A percentile compares a stretch with the other conserved stretches of the same genome.
These are phyloP conservation scores for Aspergillus sp. DNA, from an alignment of 2,329 filamentous ascomycete genomes.

Conservation along the genomic window DNA sequence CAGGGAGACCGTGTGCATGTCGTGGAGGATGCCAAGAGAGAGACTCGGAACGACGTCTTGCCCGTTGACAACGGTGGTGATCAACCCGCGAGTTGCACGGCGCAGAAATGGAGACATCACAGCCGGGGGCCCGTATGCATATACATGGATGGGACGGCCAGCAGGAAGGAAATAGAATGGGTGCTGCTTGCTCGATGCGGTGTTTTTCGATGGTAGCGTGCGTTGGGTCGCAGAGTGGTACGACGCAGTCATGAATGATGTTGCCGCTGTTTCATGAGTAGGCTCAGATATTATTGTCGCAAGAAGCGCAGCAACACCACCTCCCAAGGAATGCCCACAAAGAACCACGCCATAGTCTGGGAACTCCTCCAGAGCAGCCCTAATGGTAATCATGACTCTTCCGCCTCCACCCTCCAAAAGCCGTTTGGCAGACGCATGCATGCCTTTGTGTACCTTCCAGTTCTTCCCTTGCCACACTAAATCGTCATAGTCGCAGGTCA, in stretches of 20 bases:
- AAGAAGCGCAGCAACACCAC: constrained; percentile 60
- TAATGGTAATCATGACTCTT: constrained; percentile 57
- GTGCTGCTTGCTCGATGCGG: constrained; percentile 10
- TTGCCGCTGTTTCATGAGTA: constrained; percentile 39
- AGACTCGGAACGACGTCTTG: constrained; percentile 66
- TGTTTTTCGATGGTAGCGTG: constrained; percentile 27
- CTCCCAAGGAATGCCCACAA: constrained; percentile 62
- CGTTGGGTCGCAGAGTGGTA: constrained; percentile 28
- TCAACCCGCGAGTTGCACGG: constrained; percentile 61
- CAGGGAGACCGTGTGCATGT: constrained; percentile 63
- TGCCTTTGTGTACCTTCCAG: constrained; percentile 66
- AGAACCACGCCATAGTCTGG: constrained; percentile 62
- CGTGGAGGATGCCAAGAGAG: constrained; percentile 64
- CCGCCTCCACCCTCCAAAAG: constrained; percentile 61
- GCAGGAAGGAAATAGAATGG: constrained; percentile 49
- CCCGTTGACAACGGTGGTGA: constrained; percentile 66
- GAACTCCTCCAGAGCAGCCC: constrained; percentile 57
- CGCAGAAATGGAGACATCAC: constrained; percentile 64
- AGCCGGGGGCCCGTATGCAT: constrained; percentile 67
- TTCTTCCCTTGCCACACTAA: constrained; percentile 49
- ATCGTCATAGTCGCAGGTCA: constrained; percentile 66
- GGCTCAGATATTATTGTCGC: constrained; percentile 64
- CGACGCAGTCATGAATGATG: constrained; percentile 56
- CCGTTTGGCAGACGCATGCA: constrained; percentile 61
- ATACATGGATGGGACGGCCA: constrained; percentile 66